These are phyloP conservation scores for Suillus weaverae DNA, from an alignment of 768 basidiomycete species.

Conservation along the genomic window DNA sequence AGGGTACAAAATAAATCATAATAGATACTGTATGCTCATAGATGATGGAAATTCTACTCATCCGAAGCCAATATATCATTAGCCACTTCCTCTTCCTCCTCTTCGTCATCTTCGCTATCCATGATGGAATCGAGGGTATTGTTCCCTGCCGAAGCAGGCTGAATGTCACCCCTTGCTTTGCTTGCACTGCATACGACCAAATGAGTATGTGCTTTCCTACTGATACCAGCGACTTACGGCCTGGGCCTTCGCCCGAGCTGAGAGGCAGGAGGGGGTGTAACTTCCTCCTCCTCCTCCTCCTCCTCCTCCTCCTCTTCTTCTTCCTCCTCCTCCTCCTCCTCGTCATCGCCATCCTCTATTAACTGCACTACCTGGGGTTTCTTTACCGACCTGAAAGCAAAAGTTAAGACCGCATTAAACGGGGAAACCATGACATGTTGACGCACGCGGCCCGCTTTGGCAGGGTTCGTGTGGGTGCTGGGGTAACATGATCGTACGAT, in stretches of 20 bases:
- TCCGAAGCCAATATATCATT: constrained; percentile 43
- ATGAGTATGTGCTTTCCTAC: not conserved
- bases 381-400: constrained; percentile 37
- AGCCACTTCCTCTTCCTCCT: constrained; percentile 41
- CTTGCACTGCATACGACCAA: constrained; percentile 15
- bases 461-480: constrained; percentile 49
- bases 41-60: not conserved
- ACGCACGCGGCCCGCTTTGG: constrained; percentile 64
- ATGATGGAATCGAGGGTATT: constrained; percentile 49
- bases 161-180: constrained; percentile 14
- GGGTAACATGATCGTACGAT: constrained; percentile 27
- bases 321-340: constrained; percentile 44
- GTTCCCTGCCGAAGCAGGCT: constrained; percentile 18
- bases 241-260: not conserved
- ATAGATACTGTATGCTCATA: constrained; percentile 5
- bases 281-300: too few species aligned
- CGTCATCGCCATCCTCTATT: constrained; percentile 26
- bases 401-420: not conserved
- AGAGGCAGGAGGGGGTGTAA: constrained; percentile 35
- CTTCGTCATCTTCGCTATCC: constrained; percentile 53
- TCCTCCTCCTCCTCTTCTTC: constrained; percentile 44
- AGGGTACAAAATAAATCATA: not conserved
- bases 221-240: constrained; percentile 12
- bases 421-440: not conserved
- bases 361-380: constrained; percentile 33